Conservation (phyloP, 2,329 filamentous ascomycete species). For the Hymenoscyphus repandus region DNA sequence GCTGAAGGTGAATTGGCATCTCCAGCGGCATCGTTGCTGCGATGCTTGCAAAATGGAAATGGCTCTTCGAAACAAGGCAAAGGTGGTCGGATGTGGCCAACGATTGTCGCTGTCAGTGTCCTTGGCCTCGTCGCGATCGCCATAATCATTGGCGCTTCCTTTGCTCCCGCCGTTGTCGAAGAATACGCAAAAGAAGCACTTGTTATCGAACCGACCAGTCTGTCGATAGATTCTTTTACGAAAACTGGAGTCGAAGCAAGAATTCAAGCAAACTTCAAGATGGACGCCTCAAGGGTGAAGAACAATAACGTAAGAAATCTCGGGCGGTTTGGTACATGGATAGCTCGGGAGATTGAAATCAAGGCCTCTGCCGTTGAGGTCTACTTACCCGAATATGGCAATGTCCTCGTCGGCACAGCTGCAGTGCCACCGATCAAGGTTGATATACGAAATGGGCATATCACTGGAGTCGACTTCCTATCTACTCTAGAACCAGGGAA, state of each 20-base stretch:
- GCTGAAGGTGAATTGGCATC: constrained; percentile 22
- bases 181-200: constrained; percentile 81
- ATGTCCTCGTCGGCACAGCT: constrained; percentile 72
- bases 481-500: constrained; percentile 72
- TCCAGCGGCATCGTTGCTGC: constrained; percentile 32
- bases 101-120: constrained; percentile 64
- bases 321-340: constrained; percentile 73
- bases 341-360: constrained; percentile 71
- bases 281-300: constrained; percentile 72
- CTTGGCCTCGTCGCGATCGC: constrained; percentile 58
- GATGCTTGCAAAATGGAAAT: constrained; percentile 29
- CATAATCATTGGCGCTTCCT: constrained; percentile 75
- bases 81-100: constrained; percentile 62
- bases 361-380: constrained; percentile 68
- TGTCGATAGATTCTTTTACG: constrained; percentile 84
- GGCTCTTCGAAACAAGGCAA: constrained; percentile 30
- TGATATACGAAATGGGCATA: constrained; percentile 70
- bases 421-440: constrained; percentile 70
- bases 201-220: constrained; percentile 73
- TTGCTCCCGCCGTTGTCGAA: constrained; percentile 74
- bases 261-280: constrained; percentile 73
- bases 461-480: constrained; percentile 73
- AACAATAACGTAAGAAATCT: constrained; percentile 68
- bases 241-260: constrained; percentile 70
- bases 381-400: constrained; percentile 76